Evolutionary conservation across 495 filamentous ascomycete species (phyloP).

Genomic region (Cercophora samala): DNA sequence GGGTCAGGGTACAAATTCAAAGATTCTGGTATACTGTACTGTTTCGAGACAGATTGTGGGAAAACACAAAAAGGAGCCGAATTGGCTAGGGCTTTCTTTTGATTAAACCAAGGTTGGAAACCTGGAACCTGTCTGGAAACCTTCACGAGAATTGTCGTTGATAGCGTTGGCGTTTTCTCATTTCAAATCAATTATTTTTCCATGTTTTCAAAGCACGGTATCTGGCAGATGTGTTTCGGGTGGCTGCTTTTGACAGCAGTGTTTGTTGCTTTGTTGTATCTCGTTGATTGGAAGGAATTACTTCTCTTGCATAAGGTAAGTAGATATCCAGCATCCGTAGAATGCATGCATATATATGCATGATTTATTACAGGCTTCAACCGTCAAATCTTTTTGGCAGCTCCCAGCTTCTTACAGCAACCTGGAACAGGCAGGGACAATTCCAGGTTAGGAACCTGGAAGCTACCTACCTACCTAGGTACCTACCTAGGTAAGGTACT

Average conservation of each 20-base stretch:
- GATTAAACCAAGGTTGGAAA: neutral
- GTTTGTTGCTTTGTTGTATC: neutral
- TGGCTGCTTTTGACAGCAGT: slow-evolving; percentile 8
- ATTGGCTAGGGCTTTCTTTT: no score
- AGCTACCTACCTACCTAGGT: no score
- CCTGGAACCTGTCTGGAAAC: neutral
- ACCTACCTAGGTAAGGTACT: no score
- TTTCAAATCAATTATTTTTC: neutral
- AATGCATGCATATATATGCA: neutral
- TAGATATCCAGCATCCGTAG: neutral
- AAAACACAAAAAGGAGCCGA: neutral
- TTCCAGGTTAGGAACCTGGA: no score
- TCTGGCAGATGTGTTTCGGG: slow-evolving; percentile 1
- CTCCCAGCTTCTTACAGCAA: no score
- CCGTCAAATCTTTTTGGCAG: no score
- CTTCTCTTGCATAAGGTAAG: slow-evolving; percentile 7
- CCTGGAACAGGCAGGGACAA: no score
- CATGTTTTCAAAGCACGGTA: neutral
- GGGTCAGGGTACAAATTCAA: neutral
- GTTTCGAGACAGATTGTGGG: neutral
- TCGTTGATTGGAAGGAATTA: neutral
- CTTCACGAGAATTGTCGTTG: neutral
- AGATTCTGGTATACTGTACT: neutral
- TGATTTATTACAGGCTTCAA: neutral
- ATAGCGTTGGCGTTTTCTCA: neutral